These are phyloP conservation scores for Cercospora sojina DNA, from an alignment of 2,329 filamentous ascomycete species.

Conservation along the genomic window DNA sequence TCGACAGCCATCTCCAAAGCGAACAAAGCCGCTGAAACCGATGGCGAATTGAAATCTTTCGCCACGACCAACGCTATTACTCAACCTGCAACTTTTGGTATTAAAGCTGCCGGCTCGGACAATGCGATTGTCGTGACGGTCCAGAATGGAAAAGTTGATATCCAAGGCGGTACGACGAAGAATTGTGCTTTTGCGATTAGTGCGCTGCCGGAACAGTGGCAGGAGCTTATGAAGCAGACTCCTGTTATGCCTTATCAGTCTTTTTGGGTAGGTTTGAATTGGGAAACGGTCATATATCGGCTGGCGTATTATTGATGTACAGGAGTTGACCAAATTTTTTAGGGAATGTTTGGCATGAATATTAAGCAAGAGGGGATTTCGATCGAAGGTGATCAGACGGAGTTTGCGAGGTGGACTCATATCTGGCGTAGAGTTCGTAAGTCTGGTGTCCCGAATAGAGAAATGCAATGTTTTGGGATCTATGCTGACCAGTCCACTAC, in stretches of 20 bases:
- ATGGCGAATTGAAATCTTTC: slow-evolving; percentile 37
- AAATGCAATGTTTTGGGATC: neutral
- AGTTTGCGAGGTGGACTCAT: slow-evolving; percentile 48
- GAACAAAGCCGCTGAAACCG: slow-evolving; percentile 30
- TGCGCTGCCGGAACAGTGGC: slow-evolving; percentile 49
- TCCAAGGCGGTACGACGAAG: slow-evolving; percentile 28
- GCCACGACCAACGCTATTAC: slow-evolving; percentile 35
- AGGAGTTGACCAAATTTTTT: slow-evolving; percentile 14
- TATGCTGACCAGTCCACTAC: too few relatives aligned
- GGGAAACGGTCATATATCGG: neutral
- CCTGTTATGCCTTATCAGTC: slow-evolving; percentile 48
- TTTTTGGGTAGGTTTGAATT: slow-evolving; percentile 44
- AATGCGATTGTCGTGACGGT: slow-evolving; percentile 35
- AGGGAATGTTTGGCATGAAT: slow-evolving; percentile 46
- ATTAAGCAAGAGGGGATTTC: slow-evolving; percentile 51
- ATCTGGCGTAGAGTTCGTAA: slow-evolving; percentile 47
- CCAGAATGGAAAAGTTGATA: slow-evolving; percentile 32
- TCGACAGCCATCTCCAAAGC: slow-evolving; percentile 30
- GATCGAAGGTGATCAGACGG: slow-evolving; percentile 48
- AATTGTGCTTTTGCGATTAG: slow-evolving; percentile 41
- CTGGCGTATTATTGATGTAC: neutral
- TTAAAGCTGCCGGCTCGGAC: slow-evolving; percentile 35
- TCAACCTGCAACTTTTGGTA: slow-evolving; percentile 34
- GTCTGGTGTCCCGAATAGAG: neutral
- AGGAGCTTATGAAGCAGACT: slow-evolving; percentile 47